Base-by-base conservation (phyloP, 805 yeast species). In the Danielozyma ontarioensis region DNA sequence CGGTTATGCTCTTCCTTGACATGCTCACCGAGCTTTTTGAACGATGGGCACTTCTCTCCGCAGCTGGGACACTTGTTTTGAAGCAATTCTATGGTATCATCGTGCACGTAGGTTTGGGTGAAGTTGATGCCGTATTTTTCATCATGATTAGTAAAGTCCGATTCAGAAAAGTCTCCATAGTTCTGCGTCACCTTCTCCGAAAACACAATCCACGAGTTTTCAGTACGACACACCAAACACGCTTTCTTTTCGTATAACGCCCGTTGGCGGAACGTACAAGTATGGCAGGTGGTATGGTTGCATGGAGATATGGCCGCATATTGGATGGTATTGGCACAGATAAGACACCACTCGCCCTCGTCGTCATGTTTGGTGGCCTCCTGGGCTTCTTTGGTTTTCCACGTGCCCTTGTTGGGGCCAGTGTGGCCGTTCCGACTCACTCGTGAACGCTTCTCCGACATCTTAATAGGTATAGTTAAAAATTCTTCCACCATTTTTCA, bases 151-250 rank as follows among this genome's bases (percentile, higher is more conserved):
- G 50, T 55, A 25, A 73, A 48, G 12, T 59, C 55, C 1, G 39
- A 46, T 2, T 45, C 45, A 7, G 50, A 45, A 27, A 70, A 55
- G 4, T 70, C 74, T 4, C 46, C 56, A 45, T 46, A 77, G 4
- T 55, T 58, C 16, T 34, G 35, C 29, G 50, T 51, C 0, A 61
- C 30, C 17, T 66, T 57, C n/a, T 72, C 76, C 1, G 87, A 71
- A 42, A 83, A 73, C 1, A 84, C 64, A 23, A 85, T 61, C 7
- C 55, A 53, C 2, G 70, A 74, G 37, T 74, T 74, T 32, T 80
- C 86, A 1, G 87, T 58, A 49, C 98, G 76, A 57, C 99, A 93
- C 27, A 87, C 80, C 31, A 89, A 67, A 66, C 99, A 93, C 13
- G 73, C 64, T 21, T 68, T 71, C 57, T 84, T 86, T 16, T 74